Conservation (phyloP, 2,329 filamentous ascomycete species). For the Fusarium caatingaense region DNA sequence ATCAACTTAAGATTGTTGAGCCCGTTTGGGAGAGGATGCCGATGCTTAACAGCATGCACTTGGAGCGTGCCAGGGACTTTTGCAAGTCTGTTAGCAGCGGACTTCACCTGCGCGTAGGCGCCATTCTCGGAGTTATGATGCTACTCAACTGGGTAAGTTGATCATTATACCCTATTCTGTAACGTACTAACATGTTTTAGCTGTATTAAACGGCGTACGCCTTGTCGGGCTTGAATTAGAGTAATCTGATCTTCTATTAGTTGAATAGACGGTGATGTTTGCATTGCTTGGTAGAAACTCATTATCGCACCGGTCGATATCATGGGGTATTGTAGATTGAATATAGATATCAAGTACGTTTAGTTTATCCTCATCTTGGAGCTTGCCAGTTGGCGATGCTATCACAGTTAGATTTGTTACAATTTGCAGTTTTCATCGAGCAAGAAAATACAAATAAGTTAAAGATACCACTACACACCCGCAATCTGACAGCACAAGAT, state of each 20-base stretch:
- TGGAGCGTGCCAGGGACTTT: constrained; percentile 16
- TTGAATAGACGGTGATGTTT: background rate
- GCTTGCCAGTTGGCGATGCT: background rate
- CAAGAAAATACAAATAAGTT: background rate
- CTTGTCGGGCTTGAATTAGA: background rate
- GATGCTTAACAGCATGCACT: constrained; percentile 12
- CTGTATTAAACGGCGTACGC: constrained; percentile 18
- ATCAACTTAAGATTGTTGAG: constrained; percentile 42
- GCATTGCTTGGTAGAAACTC: no score
- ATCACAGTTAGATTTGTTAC: background rate
- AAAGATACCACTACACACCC: background rate
- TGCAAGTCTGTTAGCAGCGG: constrained; percentile 3
- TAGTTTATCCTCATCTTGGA: background rate
- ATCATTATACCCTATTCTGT: rapidly evolving
- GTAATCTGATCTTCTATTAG: background rate
- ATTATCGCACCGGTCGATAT: background rate
- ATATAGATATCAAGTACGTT: background rate
- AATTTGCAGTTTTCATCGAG: background rate
- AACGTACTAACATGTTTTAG: constrained; percentile 23
- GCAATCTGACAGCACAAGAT: rapidly evolving
- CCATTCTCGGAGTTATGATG: constrained; percentile 39
- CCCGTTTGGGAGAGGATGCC: constrained; percentile 24
- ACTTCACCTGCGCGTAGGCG: constrained; percentile 25
- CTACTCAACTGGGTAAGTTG: constrained; percentile 43
- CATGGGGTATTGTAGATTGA: background rate